These are phyloP conservation scores for Nemania sp. DNA, from an alignment of 2,329 filamentous ascomycete species.

Conservation along the genomic window DNA sequence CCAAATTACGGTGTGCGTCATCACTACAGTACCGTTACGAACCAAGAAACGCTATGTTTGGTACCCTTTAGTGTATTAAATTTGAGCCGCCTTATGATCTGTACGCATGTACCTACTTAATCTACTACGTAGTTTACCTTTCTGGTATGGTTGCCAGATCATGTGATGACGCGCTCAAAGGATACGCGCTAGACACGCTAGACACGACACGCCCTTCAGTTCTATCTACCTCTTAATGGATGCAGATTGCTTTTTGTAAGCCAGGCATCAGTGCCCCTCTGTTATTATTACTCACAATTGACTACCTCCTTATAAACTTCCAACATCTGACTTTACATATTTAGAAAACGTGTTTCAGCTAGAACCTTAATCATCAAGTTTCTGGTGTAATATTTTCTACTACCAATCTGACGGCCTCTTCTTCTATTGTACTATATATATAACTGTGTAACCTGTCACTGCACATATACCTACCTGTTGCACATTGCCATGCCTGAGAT, in stretches of 20 bases:
- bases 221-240: no score
- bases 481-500: constrained; percentile 46
- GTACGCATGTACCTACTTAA: background rate
- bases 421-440: background rate
- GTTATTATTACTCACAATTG: background rate
- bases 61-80: constrained; percentile 5
- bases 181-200: constrained; percentile 4
- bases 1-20: constrained; percentile 25
- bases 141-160: constrained; percentile 16
- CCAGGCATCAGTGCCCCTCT: background rate
- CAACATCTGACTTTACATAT: background rate
- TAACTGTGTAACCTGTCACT: constrained; percentile 1
- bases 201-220: constrained; percentile 20
- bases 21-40: constrained; percentile 13
- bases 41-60: constrained; percentile 18
- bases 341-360: background rate
- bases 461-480: background rate
- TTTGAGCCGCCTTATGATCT: constrained; percentile 34
- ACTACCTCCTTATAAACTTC: constrained; percentile 3
- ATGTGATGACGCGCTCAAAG: constrained; percentile 28
- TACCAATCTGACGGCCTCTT: background rate
- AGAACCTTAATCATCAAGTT: background rate
- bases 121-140: background rate
- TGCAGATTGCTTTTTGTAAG: no score
- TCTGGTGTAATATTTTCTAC: background rate